Evolutionary conservation across 1,284 basidiomycete genomes (phyloP).

Genomic region (Thelephora terrestris): DNA sequence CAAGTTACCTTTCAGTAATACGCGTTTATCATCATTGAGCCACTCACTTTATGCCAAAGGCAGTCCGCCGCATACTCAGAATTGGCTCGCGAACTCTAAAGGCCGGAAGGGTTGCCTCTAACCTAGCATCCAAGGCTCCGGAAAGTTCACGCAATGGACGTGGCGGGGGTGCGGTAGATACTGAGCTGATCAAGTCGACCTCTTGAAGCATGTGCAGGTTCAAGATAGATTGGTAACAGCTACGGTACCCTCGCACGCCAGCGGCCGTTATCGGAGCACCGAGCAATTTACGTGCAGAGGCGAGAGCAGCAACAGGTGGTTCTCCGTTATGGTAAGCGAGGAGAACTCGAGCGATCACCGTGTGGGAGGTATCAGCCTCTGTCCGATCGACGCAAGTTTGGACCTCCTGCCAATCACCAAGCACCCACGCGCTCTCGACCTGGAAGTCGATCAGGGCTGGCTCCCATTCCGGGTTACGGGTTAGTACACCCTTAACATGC

Average conservation of each 20-base stretch:
- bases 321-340: conserved; percentile 66
- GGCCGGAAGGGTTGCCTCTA: conserved; percentile 77
- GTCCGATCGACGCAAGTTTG: conserved; percentile 45
- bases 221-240: conserved; percentile 81
- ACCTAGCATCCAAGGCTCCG: conserved; percentile 42
- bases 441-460: conserved; percentile 73
- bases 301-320: conserved; percentile 36
- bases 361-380: conserved; percentile 44
- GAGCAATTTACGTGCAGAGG: conserved; percentile 63
- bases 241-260: conserved; percentile 72
- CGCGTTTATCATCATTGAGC: conserved; percentile 4
- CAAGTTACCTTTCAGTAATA: neutral
- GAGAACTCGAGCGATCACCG: conserved; percentile 76
- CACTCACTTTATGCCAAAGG: conserved; percentile 65
- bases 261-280: conserved; percentile 78
- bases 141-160: conserved; percentile 26
- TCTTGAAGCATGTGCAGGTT: conserved; percentile 88
- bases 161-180: conserved; percentile 10
- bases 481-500: conserved; percentile 88
- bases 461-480: conserved; percentile 81
- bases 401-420: conserved; percentile 88
- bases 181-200: conserved; percentile 67
- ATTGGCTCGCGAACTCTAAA: conserved; percentile 91
- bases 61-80: conserved; percentile 83
- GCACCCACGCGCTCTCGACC: conserved; percentile 93